These are phyloP conservation scores for Akanthomyces uredinophilus DNA, from an alignment of 2,329 filamentous ascomycete genomes.

Conservation along the genomic window DNA sequence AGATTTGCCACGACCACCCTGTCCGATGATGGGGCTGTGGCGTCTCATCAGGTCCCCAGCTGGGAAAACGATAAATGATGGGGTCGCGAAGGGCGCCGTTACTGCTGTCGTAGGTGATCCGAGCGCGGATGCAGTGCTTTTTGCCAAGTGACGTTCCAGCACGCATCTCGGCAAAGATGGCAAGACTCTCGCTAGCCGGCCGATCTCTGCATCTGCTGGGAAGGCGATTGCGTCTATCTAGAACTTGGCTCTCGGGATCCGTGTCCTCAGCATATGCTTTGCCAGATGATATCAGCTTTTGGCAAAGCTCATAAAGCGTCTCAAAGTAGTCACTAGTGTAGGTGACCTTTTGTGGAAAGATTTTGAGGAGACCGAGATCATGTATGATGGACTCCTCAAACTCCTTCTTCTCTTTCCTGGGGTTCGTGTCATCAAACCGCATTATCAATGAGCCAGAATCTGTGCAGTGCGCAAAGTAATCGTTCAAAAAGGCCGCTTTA, in stretches of 20 bases:
- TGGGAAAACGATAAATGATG: constrained; percentile 76
- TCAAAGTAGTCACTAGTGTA: constrained; percentile 97
- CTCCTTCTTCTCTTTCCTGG: constrained; percentile 85
- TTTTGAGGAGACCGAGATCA: constrained; percentile 77
- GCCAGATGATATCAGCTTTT: constrained; percentile 78
- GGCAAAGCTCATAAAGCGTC: constrained; percentile 76
- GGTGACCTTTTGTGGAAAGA: constrained; percentile 73
- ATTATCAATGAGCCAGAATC: constrained; percentile 80
- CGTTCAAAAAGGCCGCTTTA: constrained; percentile 79
- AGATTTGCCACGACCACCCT: constrained; percentile 74
- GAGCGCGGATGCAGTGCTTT: constrained; percentile 88
- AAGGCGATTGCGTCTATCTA: constrained; percentile 77
- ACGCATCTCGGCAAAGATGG: constrained; percentile 92
- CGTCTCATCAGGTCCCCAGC: constrained; percentile 67
- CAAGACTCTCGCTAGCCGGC: constrained; percentile 74
- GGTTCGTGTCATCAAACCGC: constrained; percentile 91
- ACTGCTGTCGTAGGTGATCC: constrained; percentile 83
- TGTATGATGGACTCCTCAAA: constrained; percentile 84
- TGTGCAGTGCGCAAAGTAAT: constrained; percentile 88
- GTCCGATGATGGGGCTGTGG: constrained; percentile 68
- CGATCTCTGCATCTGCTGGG: constrained; percentile 73
- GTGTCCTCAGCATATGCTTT: constrained; percentile 94
- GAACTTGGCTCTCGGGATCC: constrained; percentile 80
- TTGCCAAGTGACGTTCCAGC: constrained; percentile 70
- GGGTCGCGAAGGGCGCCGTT: constrained; percentile 97